These are phyloP conservation scores for Termitomyces sp. DNA, from an alignment of 1,284 basidiomycete genomes.

Conservation along the genomic window DNA sequence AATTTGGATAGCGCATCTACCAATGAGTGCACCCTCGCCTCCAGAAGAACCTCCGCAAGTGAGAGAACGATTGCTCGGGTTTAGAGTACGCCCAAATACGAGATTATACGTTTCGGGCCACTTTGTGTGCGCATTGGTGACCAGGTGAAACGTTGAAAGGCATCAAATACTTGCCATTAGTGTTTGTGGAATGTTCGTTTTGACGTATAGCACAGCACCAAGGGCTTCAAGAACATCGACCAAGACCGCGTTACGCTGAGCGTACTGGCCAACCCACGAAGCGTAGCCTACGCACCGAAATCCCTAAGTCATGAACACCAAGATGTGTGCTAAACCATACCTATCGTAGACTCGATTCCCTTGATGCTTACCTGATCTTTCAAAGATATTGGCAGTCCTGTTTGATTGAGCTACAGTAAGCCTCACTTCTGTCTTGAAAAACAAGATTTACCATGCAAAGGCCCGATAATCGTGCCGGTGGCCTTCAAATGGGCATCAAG, in stretches of 20 bases:
- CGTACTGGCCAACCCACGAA: slow-evolving; percentile 53
- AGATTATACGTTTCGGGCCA: slow-evolving; percentile 51
- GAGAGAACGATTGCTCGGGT: slow-evolving; percentile 50
- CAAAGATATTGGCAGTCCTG: slow-evolving; percentile 55
- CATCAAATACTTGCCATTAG: slow-evolving; percentile 38
- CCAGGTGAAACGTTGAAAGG: background rate
- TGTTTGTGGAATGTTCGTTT: slow-evolving; percentile 69
- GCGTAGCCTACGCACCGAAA: slow-evolving; percentile 55
- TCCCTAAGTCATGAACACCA: background rate
- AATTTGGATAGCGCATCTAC: slow-evolving; percentile 9
- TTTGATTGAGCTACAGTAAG: background rate
- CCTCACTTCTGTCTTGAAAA: no score
- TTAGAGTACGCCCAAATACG: slow-evolving; percentile 66
- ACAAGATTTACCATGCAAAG: slow-evolving; percentile 38
- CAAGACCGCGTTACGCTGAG: slow-evolving; percentile 46
- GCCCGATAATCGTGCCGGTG: slow-evolving; percentile 47
- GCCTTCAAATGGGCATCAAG: slow-evolving; percentile 51
- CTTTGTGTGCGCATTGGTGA: background rate
- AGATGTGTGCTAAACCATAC: slow-evolving; percentile 8
- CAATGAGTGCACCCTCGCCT: slow-evolving; percentile 58
- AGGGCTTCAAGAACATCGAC: slow-evolving; percentile 50
- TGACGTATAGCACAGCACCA: slow-evolving; percentile 62
- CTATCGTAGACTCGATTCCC: slow-evolving; percentile 55
- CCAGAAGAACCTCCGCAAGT: slow-evolving; percentile 55
- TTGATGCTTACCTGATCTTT: slow-evolving; percentile 60